A percentile compares a stretch with the other conserved stretches of the same genome.
phyloP scores from a whole-genome alignment of 495 filamentous ascomycete species.

The Daldinia grandis region DNA sequence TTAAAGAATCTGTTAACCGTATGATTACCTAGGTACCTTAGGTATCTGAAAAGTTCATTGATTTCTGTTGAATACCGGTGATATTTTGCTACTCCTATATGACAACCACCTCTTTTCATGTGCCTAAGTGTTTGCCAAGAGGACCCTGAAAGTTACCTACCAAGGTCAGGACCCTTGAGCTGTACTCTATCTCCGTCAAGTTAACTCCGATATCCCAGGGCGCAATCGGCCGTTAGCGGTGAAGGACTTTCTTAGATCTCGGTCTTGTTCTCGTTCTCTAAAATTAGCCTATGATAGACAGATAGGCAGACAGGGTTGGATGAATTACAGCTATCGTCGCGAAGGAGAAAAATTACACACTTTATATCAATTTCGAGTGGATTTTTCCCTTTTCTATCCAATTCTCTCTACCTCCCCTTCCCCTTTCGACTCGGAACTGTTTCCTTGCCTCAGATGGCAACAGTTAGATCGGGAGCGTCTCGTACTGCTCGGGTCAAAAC shows the following conservation, averaged over 20 bases:
- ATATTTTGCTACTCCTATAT: too few relatives aligned
- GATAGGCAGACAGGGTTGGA: not conserved
- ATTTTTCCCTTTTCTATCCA: not conserved
- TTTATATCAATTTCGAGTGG: not conserved
- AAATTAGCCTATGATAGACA: constrained; percentile 8
- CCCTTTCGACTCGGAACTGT: not conserved
- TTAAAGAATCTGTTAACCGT: too few relatives aligned
- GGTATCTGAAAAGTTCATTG: not conserved
- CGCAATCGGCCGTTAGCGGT: constrained; percentile 2
- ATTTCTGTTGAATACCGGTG: not conserved
- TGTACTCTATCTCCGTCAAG: not conserved
- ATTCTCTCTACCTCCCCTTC: not conserved
- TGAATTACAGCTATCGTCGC: not conserved
- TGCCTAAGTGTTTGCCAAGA: not conserved
- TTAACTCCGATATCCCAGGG: not conserved
- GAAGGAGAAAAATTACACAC: not conserved
- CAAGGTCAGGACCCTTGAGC: not conserved
- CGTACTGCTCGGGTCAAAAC: constrained; percentile 20
- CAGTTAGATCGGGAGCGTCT: constrained; percentile 14
- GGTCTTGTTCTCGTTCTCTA: not conserved
- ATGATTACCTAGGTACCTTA: too few relatives aligned
- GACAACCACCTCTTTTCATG: too few relatives aligned
- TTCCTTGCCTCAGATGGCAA: constrained; percentile 31
- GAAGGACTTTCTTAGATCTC: not conserved
- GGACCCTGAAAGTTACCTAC: not conserved